These are phyloP conservation scores for Dalbergia oliveri DNA, from an alignment of 306 rosid species.

Conservation along the genomic window DNA sequence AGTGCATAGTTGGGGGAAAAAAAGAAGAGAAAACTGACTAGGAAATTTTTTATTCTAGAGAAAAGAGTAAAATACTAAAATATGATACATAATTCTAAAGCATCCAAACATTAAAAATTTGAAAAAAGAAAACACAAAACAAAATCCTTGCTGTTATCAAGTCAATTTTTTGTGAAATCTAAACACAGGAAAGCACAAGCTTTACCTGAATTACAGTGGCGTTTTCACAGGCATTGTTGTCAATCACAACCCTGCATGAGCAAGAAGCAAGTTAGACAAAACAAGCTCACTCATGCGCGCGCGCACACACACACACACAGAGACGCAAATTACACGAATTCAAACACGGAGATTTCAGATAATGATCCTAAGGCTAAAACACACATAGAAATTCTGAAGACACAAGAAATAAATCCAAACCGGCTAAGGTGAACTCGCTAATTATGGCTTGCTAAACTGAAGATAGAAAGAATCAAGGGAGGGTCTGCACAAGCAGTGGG, in stretches of 20 bases:
- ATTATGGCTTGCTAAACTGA: background rate
- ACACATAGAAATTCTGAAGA: background rate
- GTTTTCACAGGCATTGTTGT: slow-evolving; percentile 75
- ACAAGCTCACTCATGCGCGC: background rate
- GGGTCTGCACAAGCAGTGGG: too few species aligned
- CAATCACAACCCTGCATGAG: slow-evolving; percentile 86
- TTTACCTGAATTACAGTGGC: slow-evolving; percentile 87
- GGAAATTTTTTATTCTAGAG: background rate
- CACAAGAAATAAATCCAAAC: background rate
- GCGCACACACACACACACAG: background rate
- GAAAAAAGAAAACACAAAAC: background rate
- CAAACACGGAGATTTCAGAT: slow-evolving; percentile 10
- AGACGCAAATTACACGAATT: slow-evolving; percentile 15
- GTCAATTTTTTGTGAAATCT: slow-evolving; percentile 20
- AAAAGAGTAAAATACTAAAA: background rate
- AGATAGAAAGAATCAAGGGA: too few species aligned
- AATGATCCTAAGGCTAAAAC: slow-evolving; percentile 26
- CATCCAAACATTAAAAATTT: background rate
- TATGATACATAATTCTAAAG: slow-evolving; percentile 8
- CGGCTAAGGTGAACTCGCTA: background rate
- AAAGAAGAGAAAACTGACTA: background rate
- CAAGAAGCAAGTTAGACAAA: slow-evolving; percentile 47
- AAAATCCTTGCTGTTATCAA: background rate
- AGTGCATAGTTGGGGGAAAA: background rate
- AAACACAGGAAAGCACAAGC: slow-evolving; percentile 18